Conservation (phyloP, 345 rosid genomes). For the Hibiscus syriacus region DNA sequence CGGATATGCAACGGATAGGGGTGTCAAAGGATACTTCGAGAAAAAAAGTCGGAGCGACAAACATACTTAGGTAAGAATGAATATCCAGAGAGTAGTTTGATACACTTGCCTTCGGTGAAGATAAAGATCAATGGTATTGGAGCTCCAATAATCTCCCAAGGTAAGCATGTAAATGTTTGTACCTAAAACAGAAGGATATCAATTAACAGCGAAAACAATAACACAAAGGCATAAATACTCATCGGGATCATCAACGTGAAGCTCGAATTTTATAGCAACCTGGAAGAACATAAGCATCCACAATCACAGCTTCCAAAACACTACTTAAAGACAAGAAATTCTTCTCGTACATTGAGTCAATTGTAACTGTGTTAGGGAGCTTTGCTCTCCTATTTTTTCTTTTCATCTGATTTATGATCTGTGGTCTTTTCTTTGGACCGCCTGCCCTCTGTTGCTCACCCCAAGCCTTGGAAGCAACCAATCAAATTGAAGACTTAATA, state of each 20-base stretch:
- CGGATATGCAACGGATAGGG: neutral
- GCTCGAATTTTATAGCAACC: constrained; percentile 28
- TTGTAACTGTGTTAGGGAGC: constrained; percentile 61
- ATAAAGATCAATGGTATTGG: constrained; percentile 83
- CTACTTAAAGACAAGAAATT: constrained; percentile 63
- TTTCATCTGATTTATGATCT: constrained; percentile 50
- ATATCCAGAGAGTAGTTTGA: neutral
- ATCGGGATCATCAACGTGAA: constrained; percentile 5
- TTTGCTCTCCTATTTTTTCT: constrained; percentile 59
- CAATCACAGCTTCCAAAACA: constrained; percentile 70
- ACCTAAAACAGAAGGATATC: constrained; percentile 32
- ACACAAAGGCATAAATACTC: neutral
- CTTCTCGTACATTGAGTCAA: constrained; percentile 80
- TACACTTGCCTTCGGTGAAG: constrained; percentile 69
- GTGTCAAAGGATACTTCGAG: neutral
- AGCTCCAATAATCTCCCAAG: constrained; percentile 94
- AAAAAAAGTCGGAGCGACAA: neutral
- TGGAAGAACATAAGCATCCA: constrained; percentile 64
- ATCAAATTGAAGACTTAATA: neutral
- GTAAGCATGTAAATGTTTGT: constrained; percentile 87
- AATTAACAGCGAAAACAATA: neutral
- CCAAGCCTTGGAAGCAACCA: constrained; percentile 47
- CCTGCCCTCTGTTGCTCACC: constrained; percentile 54
- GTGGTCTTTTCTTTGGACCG: constrained; percentile 58
- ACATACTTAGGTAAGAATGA: neutral